Evolutionary conservation across 2,329 filamentous ascomycete species (phyloP).

Genomic region (Graphium sp.): DNA sequence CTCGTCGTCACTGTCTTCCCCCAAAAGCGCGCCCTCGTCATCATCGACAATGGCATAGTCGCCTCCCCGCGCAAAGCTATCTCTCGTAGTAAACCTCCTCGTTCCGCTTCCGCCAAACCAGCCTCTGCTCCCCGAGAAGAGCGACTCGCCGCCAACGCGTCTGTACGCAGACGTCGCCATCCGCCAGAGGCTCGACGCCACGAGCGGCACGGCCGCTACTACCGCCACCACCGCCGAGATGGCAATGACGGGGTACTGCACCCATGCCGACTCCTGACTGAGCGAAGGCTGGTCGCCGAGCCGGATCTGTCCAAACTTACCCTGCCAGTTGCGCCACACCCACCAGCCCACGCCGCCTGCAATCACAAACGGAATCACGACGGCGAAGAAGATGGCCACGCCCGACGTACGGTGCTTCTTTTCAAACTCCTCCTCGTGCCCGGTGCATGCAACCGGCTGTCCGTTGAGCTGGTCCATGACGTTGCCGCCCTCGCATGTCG

Average conservation of each 20-base stretch:
- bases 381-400: conserved; percentile 68
- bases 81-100: conserved; percentile 69
- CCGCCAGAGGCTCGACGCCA: conserved; percentile 59
- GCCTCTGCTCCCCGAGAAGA: conserved; percentile 23
- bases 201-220: conserved; percentile 47
- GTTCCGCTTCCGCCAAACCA: conserved; percentile 36
- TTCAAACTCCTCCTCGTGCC: conserved; percentile 69
- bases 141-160: conserved; percentile 27
- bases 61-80: conserved; percentile 76
- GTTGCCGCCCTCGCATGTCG: conserved; percentile 64
- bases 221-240: conserved; percentile 48
- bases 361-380: conserved; percentile 55
- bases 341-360: conserved; percentile 68
- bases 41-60: conserved; percentile 82
- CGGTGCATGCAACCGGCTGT: conserved; percentile 48
- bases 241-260: conserved; percentile 68
- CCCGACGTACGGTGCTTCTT: conserved; percentile 53
- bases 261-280: conserved; percentile 57
- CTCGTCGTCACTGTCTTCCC: conserved; percentile 87
- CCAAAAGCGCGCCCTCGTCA: conserved; percentile 85
- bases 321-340: conserved; percentile 69
- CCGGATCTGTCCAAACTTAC: conserved; percentile 82
- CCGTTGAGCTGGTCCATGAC: conserved; percentile 51
- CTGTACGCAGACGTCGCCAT: conserved; percentile 33
- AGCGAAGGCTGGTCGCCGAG: conserved; percentile 56